phyloP scores from a whole-genome alignment of 495 filamentous ascomycete species.

The Oleoguttula mirabilis region DNA sequence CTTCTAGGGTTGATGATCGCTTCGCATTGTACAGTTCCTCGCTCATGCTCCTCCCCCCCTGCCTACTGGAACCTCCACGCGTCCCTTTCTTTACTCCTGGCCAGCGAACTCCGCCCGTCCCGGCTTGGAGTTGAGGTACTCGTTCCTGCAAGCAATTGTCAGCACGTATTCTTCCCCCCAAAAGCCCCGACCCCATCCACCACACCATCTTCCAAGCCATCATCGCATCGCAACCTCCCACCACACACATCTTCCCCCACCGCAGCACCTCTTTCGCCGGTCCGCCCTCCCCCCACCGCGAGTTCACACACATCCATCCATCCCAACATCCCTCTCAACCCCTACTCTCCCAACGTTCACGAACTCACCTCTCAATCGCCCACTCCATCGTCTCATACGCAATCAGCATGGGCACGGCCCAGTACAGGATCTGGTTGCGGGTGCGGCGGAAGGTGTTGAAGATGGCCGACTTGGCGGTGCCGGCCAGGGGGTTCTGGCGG shows the following conservation, averaged over 20 bases:
- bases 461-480: constrained; percentile 39
- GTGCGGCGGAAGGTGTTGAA: constrained; percentile 53
- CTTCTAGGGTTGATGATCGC: too few relatives aligned
- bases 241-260: background rate
- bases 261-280: background rate
- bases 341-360: background rate
- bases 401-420: constrained; percentile 60
- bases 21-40: constrained; percentile 26
- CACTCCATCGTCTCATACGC: constrained; percentile 74
- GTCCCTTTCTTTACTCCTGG: too few relatives aligned
- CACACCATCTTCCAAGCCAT: background rate
- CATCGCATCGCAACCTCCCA: background rate
- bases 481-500: constrained; percentile 46
- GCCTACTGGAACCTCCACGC: too few relatives aligned
- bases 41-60: constrained; percentile 21
- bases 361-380: constrained; percentile 69
- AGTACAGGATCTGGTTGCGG: constrained; percentile 63
- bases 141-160: constrained; percentile 49
- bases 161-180: background rate
- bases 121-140: constrained; percentile 83
- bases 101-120: too few relatives aligned
- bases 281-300: too few relatives aligned
- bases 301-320: too few relatives aligned
- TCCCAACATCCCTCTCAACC: background rate
- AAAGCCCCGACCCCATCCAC: background rate